Evolutionary conservation across 805 yeast species (phyloP), one percentile per base, ranked within the genome.

Genomic region (Saturnispora quitensis): DNA sequence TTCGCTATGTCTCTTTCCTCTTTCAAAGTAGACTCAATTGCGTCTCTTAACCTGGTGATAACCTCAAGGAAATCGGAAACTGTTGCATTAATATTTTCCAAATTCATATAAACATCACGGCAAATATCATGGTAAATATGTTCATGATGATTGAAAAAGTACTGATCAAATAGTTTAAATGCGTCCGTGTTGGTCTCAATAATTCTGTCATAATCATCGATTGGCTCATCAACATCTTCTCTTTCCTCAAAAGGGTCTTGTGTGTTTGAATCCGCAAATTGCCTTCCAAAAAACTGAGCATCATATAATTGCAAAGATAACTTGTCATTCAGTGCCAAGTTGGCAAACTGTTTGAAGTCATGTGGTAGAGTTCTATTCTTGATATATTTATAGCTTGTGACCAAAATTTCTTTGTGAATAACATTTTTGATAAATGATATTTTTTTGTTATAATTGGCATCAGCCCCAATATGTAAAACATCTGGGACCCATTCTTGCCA

Each of bases 401-500:
- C 74, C 55, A 97, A 76, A 35, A 90, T 71, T 66, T 91, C 97
- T 62, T 89, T 90, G 40, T 82, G 78, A 54, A 93, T 82, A 56
- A 90, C 73, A 67, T 89, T 89, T 58, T 76, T 80, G 54, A 91
- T 80, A 58, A 91, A 84, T 45, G 76, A 78, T 55, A 78, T 74
- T 58, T 80, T 81, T 12, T 97, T 96, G 62, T 87, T 90, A 60
- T 78, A 81, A 34, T 70, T 65, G 35, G 76, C 70, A 10, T 72
- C 66, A 7, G 71, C 67, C 45, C 72, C 74, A 45, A 64, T 66
- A n/a, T 64, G 60, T 0, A 83, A 74, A 60, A 82, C 86, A 2
- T 67, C 69, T 42, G 42, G 52, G 27, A 76, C 79, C 99, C 99
- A 93, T 66, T 90, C 98, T 56, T 79, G 81, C 99, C 99, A 93